These are phyloP conservation scores for Penicillium sp. DNA, from an alignment of 2,329 filamentous ascomycete species.

Conservation along the genomic window DNA sequence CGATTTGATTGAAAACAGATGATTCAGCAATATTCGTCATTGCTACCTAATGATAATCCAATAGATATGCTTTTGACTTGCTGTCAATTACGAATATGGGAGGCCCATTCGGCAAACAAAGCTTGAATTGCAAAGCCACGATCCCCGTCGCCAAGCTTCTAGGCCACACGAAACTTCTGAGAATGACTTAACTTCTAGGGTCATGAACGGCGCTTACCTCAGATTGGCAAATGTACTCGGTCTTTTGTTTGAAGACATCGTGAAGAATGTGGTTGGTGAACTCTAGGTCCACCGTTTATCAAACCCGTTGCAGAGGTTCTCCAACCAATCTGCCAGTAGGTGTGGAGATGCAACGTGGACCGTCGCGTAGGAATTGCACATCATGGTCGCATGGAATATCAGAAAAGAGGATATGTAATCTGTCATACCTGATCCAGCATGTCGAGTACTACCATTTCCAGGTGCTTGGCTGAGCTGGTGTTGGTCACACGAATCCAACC, in stretches of 20 bases:
- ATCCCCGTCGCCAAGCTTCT: background rate
- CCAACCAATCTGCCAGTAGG: background rate
- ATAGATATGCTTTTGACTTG: background rate
- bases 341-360: slow-evolving; percentile 3
- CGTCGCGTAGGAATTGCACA: background rate
- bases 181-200: background rate
- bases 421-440: slow-evolving; percentile 6
- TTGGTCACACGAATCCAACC: background rate
- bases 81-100: background rate
- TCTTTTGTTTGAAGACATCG: background rate
- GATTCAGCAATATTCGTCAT: background rate
- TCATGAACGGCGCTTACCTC: background rate
- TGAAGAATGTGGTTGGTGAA: background rate
- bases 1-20: background rate
- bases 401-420: background rate
- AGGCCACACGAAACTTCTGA: background rate
- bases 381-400: background rate
- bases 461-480: background rate
- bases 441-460: slow-evolving; percentile 3
- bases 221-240: background rate
- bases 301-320: background rate
- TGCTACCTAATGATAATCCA: background rate
- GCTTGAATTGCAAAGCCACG: slow-evolving; percentile 2
- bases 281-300: background rate
- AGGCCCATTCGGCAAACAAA: background rate